These are phyloP conservation scores for Sporothrix euskadiensis DNA, from an alignment of 2,329 filamentous ascomycete species.

Conservation along the genomic window DNA sequence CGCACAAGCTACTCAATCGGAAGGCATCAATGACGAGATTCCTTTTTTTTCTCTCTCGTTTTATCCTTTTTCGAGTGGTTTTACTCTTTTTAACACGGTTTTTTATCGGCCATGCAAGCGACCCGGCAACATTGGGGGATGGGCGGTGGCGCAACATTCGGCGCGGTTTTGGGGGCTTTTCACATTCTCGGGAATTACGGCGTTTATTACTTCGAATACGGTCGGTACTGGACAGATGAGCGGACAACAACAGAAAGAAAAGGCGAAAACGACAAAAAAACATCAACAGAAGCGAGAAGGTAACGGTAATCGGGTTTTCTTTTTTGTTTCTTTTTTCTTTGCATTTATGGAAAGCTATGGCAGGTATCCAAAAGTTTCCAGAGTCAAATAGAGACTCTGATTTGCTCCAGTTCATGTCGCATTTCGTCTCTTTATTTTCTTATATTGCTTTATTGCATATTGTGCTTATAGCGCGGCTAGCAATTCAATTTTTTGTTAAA, in stretches of 20 bases:
- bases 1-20: neutral
- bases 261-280: neutral
- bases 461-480: neutral
- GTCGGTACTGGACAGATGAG: neutral
- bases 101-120: slow-evolving; percentile 6
- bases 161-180: neutral
- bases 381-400: slow-evolving; percentile 5
- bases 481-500: neutral
- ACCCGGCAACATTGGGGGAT: neutral
- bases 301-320: neutral
- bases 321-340: neutral
- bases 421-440: neutral
- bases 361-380: slow-evolving; percentile 11
- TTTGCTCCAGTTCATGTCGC: slow-evolving; percentile 1
- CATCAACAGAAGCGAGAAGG: neutral
- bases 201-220: neutral
- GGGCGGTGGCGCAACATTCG: slow-evolving; percentile 10
- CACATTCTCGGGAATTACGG: neutral
- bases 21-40: neutral
- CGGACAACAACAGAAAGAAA: neutral
- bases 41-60: neutral
- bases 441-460: slow-evolving; percentile 5
- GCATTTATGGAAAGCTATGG: neutral
- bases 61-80: neutral
- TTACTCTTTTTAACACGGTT: neutral